phyloP scores from a whole-genome alignment of 345 rosid species.

The Lumnitzera littorea region DNA sequence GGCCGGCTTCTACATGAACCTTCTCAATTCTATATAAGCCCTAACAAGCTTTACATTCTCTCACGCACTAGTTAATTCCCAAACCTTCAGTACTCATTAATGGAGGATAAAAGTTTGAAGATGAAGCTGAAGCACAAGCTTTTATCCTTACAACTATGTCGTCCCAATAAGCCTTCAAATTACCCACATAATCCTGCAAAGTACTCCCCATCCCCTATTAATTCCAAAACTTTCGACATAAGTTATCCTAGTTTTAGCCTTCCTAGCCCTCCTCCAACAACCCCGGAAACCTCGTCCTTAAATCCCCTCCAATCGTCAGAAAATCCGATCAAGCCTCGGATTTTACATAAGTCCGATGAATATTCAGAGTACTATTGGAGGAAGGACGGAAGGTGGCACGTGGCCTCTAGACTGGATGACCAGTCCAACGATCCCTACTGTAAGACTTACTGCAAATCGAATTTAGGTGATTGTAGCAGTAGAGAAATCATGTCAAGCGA shows the following conservation, averaged over 20 bases:
- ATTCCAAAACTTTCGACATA: constrained; percentile 16
- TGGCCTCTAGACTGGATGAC: neutral
- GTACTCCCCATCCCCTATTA: constrained; percentile 15
- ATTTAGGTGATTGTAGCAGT: neutral
- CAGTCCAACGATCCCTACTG: neutral
- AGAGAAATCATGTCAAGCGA: constrained; percentile 3
- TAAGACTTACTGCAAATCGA: neutral
- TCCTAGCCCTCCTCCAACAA: constrained; percentile 30
- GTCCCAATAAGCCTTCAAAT: constrained; percentile 17
- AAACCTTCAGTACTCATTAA: neutral
- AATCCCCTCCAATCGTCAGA: neutral
- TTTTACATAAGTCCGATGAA: neutral
- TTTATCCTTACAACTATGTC: constrained; percentile 37
- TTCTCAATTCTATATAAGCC: neutral
- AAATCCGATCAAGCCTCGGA: neutral
- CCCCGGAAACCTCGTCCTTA: constrained; percentile 14
- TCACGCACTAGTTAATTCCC: neutral
- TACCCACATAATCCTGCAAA: constrained; percentile 12
- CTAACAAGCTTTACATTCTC: neutral
- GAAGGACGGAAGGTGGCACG: constrained; percentile 6
- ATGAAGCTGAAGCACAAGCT: constrained; percentile 15
- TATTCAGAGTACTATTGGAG: neutral
- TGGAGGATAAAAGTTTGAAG: neutral
- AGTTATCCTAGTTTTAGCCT: constrained; percentile 12
- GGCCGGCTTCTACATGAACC: neutral